phyloP scores from a whole-genome alignment of 1,284 basidiomycete genomes.

The Rhodotorula sp. region DNA sequence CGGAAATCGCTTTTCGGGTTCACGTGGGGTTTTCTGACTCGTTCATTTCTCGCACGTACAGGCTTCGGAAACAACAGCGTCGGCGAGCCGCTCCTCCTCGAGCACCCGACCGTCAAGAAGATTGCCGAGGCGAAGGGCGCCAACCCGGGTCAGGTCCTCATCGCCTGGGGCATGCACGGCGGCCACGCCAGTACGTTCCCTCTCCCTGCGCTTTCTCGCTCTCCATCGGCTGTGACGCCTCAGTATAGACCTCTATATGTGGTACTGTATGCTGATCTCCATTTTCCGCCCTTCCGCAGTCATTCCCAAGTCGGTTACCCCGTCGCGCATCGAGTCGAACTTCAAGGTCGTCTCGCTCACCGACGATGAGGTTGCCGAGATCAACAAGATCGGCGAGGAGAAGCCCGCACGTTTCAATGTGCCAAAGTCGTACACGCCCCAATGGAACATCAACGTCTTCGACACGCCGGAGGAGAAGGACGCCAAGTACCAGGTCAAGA shows the following conservation, averaged over 20 bases:
- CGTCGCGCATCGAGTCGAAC: conserved; percentile 48
- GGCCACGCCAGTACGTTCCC: conserved; percentile 43
- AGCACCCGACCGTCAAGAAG: conserved; percentile 47
- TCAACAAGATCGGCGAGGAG: conserved; percentile 45
- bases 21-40: neutral
- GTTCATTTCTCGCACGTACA: neutral
- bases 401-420: conserved; percentile 45
- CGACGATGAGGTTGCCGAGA: conserved; percentile 46
- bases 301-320: conserved; percentile 51
- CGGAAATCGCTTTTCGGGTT: neutral
- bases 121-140: conserved; percentile 47
- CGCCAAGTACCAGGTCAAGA: conserved; percentile 51
- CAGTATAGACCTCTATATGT: too few relatives aligned
- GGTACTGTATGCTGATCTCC: neutral
- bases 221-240: too few relatives aligned
- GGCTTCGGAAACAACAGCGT: conserved; percentile 50
- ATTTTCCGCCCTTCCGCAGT: conserved; percentile 23
- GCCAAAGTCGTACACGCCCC: too few relatives aligned
- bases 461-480: conserved; percentile 60
- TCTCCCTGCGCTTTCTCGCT: neutral
- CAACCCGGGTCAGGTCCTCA: conserved; percentile 38
- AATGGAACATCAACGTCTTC: conserved; percentile 70
- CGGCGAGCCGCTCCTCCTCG: conserved; percentile 40
- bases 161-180: conserved; percentile 50
- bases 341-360: conserved; percentile 47